A percentile compares a stretch with the other conserved stretches of the same genome.
phyloP scores from a whole-genome alignment of 129 eudicot species.

The Tagetes patula region DNA sequence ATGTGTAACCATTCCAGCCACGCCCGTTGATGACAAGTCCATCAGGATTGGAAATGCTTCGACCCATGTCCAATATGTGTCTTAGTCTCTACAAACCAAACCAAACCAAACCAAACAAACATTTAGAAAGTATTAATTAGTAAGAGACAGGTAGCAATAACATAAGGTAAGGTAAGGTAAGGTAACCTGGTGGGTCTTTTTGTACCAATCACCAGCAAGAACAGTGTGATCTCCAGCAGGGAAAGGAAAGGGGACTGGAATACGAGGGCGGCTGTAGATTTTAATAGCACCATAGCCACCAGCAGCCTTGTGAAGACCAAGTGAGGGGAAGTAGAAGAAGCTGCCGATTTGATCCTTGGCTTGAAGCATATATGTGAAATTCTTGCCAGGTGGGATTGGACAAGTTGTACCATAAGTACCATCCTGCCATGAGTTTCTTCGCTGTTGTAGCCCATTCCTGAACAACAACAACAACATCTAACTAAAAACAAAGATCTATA shows the following conservation, averaged over 20 bases:
- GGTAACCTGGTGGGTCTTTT: conserved; percentile 70
- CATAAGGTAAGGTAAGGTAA: not conserved
- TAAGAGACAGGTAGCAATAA: too few species aligned
- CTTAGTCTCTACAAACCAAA: conserved; percentile 58
- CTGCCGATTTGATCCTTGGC: conserved; percentile 96
- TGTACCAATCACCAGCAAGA: conserved; percentile 96
- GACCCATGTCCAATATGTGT: conserved; percentile 66
- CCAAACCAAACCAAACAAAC: not conserved
- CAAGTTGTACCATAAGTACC: conserved; percentile 89
- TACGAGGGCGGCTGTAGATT: conserved; percentile 80
- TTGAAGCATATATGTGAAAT: conserved; percentile 85
- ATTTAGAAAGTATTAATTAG: not conserved
- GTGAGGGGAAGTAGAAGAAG: conserved; percentile 88
- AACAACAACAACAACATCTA: too few species aligned
- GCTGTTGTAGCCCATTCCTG: conserved; percentile 71
- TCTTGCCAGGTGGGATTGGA: conserved; percentile 86
- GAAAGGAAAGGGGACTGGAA: conserved; percentile 91
- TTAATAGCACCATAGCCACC: conserved; percentile 88
- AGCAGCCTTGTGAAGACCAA: conserved; percentile 84
- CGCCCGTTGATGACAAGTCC: conserved; percentile 93
- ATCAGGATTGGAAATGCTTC: conserved; percentile 74
- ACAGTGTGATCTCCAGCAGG: conserved; percentile 89
- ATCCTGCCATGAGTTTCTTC: conserved; percentile 97
- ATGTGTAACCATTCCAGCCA: conserved; percentile 90
- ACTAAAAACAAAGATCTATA: too few species aligned